Evolutionary conservation across 176 grass and related monocot genomes (phyloP), one percentile per base, ranked within the genome.

Genomic region (Oryza glumipatula): DNA sequence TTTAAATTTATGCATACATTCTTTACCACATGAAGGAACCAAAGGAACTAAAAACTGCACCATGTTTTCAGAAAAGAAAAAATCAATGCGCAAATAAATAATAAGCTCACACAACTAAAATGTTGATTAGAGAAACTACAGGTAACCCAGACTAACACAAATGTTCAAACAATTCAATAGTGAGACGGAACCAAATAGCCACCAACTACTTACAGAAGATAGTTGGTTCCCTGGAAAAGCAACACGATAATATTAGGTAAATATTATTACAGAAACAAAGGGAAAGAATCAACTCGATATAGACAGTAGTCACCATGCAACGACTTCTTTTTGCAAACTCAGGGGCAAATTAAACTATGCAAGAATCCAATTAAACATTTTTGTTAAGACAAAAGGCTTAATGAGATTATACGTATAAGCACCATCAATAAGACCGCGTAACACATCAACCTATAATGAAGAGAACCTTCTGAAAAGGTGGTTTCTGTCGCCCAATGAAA

Each of bases 101-200:
- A 3, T 49, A 49, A 14, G 47, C 47, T 49, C 47, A 49, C 47
- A 49, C 11, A 72, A 78, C 49, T 43, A 41, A 52, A 77, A 43
- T 1, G 4, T 2, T 66, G 11, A 78, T 2, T 28, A 65, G 13
- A 51, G 9, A n/a, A 73, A 28, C 30, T 11, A 70, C 9, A 3
- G 12, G 33, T 51, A 70, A 21, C 7, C 63, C 32, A 78, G 51
- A 7, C 39, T 76, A 64, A 76, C 4, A 22, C 9, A 64, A 73
- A 61, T 16, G 28, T 54, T 54, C 51, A 56, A 68, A 39, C 24
- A 86, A 51, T 74, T 83, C 19, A 22, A 64, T 78, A 71, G 4
- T 67, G 16, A 32, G 3, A 65, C 10, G 17, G 5, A 64, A 69
- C 43, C 17, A 22, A 33, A 85, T 71, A 38, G 2, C 11, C 24